A percentile compares a stretch with the other conserved stretches of the same genome.
phyloP scores from a whole-genome alignment of 2,329 filamentous ascomycete species.

The Curvularia hawaiiensis region DNA sequence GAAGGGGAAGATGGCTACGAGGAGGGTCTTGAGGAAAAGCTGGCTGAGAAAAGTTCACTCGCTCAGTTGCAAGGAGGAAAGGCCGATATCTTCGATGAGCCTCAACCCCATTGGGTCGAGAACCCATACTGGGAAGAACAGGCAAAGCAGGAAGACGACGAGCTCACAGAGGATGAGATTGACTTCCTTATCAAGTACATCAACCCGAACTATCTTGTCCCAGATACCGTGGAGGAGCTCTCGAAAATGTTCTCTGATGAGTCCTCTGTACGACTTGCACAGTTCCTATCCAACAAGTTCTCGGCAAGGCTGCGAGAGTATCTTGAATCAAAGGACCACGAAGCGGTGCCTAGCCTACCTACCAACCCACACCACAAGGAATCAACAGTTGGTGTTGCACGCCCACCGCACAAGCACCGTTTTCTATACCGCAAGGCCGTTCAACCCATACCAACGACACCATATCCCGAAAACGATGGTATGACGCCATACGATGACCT shows the following conservation, averaged over 20 bases:
- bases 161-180: conserved; percentile 78
- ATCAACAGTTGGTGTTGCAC: conserved; percentile 65
- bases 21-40: conserved; percentile 83
- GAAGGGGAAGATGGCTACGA: conserved; percentile 91
- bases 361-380: conserved; percentile 39
- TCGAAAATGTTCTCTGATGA: conserved; percentile 79
- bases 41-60: conserved; percentile 87
- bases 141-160: conserved; percentile 54
- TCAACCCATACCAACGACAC: conserved; percentile 43
- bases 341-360: conserved; percentile 52
- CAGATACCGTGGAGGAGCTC: conserved; percentile 85
- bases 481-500: conserved; percentile 70
- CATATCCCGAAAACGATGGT: conserved; percentile 37
- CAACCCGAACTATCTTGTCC: conserved; percentile 86
- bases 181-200: conserved; percentile 92
- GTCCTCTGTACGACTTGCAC: conserved; percentile 80
- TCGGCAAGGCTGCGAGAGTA: conserved; percentile 71
- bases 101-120: conserved; percentile 64
- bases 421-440: conserved; percentile 78
- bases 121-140: conserved; percentile 43
- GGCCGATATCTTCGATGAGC: conserved; percentile 85
- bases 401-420: conserved; percentile 93
- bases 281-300: conserved; percentile 81
- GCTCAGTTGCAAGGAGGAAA: conserved; percentile 87
- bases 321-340: conserved; percentile 61